Evolutionary conservation across 352 stramenopile genomes (phyloP).

Genomic region (Globisporangium perplexum): DNA sequence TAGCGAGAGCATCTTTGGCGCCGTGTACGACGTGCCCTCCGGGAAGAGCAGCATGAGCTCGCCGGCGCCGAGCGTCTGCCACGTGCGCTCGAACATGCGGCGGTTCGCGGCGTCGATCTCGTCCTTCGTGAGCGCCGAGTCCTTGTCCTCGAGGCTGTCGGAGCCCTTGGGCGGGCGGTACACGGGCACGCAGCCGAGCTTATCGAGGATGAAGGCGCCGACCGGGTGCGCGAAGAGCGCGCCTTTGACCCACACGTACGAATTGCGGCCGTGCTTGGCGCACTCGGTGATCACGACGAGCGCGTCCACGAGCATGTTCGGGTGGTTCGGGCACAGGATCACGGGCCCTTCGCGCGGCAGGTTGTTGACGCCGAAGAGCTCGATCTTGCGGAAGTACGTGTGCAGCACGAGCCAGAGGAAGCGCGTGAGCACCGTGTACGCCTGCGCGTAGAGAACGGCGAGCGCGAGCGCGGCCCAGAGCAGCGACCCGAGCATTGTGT

Average conservation of each 20-base stretch:
- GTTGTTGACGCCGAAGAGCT: slow-evolving; percentile 73
- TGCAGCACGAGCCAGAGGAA: slow-evolving; percentile 62
- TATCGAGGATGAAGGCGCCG: slow-evolving; percentile 29
- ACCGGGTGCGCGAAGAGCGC: slow-evolving; percentile 64
- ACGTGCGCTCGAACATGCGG: slow-evolving; percentile 77
- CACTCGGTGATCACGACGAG: slow-evolving; percentile 76
- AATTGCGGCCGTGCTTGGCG: slow-evolving; percentile 37
- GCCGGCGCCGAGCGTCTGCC: slow-evolving; percentile 41
- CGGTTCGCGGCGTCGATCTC: slow-evolving; percentile 54
- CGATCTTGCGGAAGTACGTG: slow-evolving; percentile 80
- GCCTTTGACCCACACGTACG: slow-evolving; percentile 75
- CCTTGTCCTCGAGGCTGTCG: slow-evolving; percentile 43
- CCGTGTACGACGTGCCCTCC: slow-evolving; percentile 77
- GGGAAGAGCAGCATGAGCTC: slow-evolving; percentile 80
- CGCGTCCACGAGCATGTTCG: slow-evolving; percentile 78
- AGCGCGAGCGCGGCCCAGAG: slow-evolving; percentile 43
- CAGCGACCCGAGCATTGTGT: slow-evolving; percentile 18
- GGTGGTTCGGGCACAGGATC: slow-evolving; percentile 76
- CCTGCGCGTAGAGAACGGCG: slow-evolving; percentile 40
- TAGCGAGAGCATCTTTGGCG: slow-evolving; percentile 70
- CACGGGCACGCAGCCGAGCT: slow-evolving; percentile 59
- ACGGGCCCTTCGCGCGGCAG: slow-evolving; percentile 70
- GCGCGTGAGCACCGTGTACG: slow-evolving; percentile 55
- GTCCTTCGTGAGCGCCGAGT: slow-evolving; percentile 57
- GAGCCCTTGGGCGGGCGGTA: slow-evolving; percentile 46